These are phyloP conservation scores for Ustilago nuda DNA, from an alignment of 1,284 basidiomycete genomes.

Conservation along the genomic window DNA sequence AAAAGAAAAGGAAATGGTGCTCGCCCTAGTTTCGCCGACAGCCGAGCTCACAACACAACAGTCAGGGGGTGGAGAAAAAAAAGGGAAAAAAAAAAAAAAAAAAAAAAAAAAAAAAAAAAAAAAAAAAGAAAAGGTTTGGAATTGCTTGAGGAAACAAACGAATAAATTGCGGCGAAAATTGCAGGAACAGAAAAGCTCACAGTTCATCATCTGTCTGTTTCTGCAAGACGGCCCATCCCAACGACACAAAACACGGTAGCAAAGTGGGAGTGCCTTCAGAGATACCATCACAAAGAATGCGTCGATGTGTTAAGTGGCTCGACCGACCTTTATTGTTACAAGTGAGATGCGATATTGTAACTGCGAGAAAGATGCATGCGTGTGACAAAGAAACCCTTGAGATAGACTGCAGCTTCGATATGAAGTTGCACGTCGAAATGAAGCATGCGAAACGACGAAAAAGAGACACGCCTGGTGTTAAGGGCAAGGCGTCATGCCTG, in stretches of 20 bases:
- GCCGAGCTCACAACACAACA: constrained; percentile 1
- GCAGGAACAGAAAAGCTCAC: neutral
- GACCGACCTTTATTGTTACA: constrained; percentile 46
- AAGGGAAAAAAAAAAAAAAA: too few relatives aligned
- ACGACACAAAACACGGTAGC: neutral
- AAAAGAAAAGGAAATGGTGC: neutral
- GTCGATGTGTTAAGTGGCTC: constrained; percentile 59
- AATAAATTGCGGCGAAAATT: too few relatives aligned
- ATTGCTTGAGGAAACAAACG: neutral
- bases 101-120: neutral
- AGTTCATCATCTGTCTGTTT: neutral
- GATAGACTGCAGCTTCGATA: neutral
- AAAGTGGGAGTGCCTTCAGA: constrained; percentile 2
- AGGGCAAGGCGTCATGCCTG: constrained; percentile 44
- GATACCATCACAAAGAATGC: constrained; percentile 36
- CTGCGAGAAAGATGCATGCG: constrained; percentile 34
- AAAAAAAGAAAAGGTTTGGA: neutral
- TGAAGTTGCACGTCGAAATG: constrained; percentile 1
- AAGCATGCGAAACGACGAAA: constrained; percentile 15
- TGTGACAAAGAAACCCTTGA: constrained; percentile 14
- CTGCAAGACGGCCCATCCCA: neutral
- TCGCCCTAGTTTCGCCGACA: constrained; percentile 23
- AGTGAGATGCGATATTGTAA: constrained; percentile 14
- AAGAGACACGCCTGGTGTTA: constrained; percentile 38
- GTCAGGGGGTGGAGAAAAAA: too few relatives aligned